Evolutionary conservation across 2,329 filamentous ascomycete genomes (phyloP), one percentile per base, ranked within the genome.

Genomic region (Amauroascus niger): DNA sequence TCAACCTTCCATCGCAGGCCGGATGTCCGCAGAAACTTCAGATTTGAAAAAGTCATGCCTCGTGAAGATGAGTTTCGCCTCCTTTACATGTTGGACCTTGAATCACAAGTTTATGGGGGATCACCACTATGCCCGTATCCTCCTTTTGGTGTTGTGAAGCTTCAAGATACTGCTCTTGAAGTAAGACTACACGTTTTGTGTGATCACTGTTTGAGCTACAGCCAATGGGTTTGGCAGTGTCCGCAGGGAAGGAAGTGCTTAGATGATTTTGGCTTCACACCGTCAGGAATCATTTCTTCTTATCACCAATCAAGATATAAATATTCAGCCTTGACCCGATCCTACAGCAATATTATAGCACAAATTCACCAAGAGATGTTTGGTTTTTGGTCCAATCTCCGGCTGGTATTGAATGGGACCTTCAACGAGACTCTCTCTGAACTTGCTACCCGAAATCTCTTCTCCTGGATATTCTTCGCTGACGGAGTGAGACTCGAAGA

Each of bases 11-110:
- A 49, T 46, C 49, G 28, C 24, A 53, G 32, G 54, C 49, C 54
- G 28, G 40, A 46, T 18, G 30, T 53, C 24, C 30, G 32, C 16
- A 53, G 50, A 9, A 49, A 49, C 26, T 6, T 53, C 40, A 44
- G 18, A 39, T 28, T 44, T 28, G 49, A 53, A 32, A 44, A 56
- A 40, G 20, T 56, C 0, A 56, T 53, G 22, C 8, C 44, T 18
- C 44, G 50, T 13, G 54, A 56, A 40, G 50, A 56, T 41, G 54
- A 56, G 28, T 53, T 53, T 46, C 45, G 54, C 9, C 50, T 56
- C 35, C 45, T 53, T 9, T 56, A 56, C 28, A 39, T 53, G n/a
- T 49, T 45, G 26, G 44, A 53, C 39, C 40, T 49, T 30, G 28
- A 53, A 9, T 53, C 54, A 16, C 13, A 40, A 22, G 39, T 30